Evolutionary conservation across 1,284 basidiomycete species (phyloP), one percentile per base, ranked within the genome.

Genomic region (Trametes polyzona): DNA sequence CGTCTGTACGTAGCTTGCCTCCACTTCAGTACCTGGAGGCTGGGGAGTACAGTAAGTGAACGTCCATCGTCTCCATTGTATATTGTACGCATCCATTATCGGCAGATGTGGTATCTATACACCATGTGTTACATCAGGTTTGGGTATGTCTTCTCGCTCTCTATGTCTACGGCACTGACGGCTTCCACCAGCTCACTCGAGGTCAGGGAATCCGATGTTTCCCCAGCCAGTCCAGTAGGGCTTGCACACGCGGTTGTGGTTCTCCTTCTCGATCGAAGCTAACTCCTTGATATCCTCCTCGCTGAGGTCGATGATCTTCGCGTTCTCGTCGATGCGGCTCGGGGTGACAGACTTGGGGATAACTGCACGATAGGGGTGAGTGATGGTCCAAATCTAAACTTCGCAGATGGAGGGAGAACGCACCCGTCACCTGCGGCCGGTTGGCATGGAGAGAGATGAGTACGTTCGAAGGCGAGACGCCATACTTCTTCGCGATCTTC

Each of bases 401-500:
- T 9, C 8, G 27, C 9, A 36, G 12, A 12, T 16, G 32, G 8
- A 24, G 19, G 16, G n/a, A 24, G 21, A 26, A 64, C 76, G 30
- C 60, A 82, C 83, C 84, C 36, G 74, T 80, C 39, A 86, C 79
- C 29, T 78, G 75, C 3, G 78, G 77, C 55, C 79, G 79, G 73
- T 88, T 88, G 17, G 84, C 87, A 58, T 88, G 84, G 41, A 88
- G 76, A 0, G 85, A 87, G 46, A 88, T 73, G 47, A 89, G 76
- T 55, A 89, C 70, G 57, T 83, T 86, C 17, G 84, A 79, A 16
- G 85, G 80, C 17, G 73, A 64, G 27, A 84, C 82, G 12, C 69
- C 67, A 70, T 88, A 72, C 67, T 82, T 83, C 55, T 74, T 72
- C 4, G 87, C 84, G 35, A 88, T 73, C 71, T 77, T 77, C 55